A percentile compares a stretch with the other conserved stretches of the same genome.
phyloP scores from a whole-genome alignment of 1,284 basidiomycete genomes.

The Cryptococcus maquisensis region DNA sequence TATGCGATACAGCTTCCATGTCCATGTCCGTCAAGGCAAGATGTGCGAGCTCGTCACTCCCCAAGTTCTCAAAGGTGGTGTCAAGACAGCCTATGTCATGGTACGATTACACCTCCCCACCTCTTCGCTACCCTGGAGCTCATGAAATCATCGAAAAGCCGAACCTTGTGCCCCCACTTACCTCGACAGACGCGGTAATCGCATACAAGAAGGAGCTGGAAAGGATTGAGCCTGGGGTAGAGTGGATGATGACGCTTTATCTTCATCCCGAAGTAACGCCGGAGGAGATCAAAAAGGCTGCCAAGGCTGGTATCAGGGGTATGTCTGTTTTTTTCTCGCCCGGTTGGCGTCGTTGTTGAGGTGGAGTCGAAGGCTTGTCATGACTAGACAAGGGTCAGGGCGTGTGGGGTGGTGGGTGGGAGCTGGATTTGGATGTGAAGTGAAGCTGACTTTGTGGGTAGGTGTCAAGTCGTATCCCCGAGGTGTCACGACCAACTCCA shows the following conservation, averaged over 20 bases:
- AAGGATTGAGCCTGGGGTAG: slow-evolving; percentile 68
- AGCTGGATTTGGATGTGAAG: too few relatives aligned
- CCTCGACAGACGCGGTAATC: slow-evolving; percentile 74
- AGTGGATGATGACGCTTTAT: slow-evolving; percentile 96
- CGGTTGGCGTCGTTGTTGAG: too few relatives aligned
- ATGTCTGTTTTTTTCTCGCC: slow-evolving; percentile 24
- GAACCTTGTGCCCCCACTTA: slow-evolving; percentile 90
- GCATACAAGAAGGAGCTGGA: slow-evolving; percentile 74
- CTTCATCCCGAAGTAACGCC: slow-evolving; percentile 86
- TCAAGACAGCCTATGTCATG: slow-evolving; percentile 94
- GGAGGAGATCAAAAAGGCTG: slow-evolving; percentile 84
- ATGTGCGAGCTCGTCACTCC: slow-evolving; percentile 81
- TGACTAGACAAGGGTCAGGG: not conserved
- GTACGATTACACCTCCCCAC: slow-evolving; percentile 50
- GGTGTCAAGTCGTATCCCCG: slow-evolving; percentile 97
- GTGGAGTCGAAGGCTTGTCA: too few relatives aligned
- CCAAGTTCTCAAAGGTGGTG: slow-evolving; percentile 85
- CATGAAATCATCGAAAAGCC: slow-evolving; percentile 57
- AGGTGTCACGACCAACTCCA: slow-evolving; percentile 97
- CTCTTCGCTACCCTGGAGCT: slow-evolving; percentile 3
- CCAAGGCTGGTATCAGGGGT: slow-evolving; percentile 76
- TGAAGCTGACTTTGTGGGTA: slow-evolving; percentile 29
- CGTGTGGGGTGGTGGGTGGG: not conserved
- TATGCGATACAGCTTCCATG: slow-evolving; percentile 64
- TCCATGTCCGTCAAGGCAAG: slow-evolving; percentile 86